phyloP scores from a whole-genome alignment of 768 basidiomycete species.

The Mycena filopes region DNA sequence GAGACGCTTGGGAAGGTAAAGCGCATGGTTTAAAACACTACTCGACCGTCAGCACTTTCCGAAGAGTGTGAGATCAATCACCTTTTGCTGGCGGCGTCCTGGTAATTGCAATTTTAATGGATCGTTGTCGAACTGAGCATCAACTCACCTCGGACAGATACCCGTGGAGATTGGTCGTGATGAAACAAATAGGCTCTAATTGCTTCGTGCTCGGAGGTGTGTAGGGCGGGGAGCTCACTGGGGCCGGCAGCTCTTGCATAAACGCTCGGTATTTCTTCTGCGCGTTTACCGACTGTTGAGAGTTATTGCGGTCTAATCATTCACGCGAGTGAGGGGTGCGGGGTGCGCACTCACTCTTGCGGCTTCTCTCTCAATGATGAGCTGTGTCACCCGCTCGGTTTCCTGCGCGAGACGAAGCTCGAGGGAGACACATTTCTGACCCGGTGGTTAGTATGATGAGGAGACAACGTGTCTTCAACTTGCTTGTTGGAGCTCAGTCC shows the following conservation, averaged over 20 bases:
- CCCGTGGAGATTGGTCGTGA: background rate
- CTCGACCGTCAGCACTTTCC: background rate
- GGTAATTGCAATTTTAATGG: background rate
- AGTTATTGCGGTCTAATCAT: background rate
- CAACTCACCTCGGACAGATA: conserved; percentile 9
- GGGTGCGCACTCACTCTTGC: background rate
- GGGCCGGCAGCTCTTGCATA: background rate
- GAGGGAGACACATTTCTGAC: background rate
- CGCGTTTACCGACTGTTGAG: background rate
- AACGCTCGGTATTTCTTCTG: background rate
- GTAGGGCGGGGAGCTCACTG: background rate
- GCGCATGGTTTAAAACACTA: conserved; percentile 13
- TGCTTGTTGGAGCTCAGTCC: background rate
- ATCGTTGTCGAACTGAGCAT: background rate
- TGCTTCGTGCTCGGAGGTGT: background rate
- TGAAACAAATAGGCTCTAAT: background rate
- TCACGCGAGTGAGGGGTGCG: no score
- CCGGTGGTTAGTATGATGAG: background rate
- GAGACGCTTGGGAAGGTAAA: conserved; percentile 17
- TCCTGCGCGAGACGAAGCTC: background rate
- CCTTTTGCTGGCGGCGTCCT: conserved; percentile 3
- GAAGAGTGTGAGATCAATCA: background rate
- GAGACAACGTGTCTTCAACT: background rate
- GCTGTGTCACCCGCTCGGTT: background rate
- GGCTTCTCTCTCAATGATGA: no score